Conservation (phyloP, 1,284 basidiomycete species). For the Omphalotus olearius region DNA sequence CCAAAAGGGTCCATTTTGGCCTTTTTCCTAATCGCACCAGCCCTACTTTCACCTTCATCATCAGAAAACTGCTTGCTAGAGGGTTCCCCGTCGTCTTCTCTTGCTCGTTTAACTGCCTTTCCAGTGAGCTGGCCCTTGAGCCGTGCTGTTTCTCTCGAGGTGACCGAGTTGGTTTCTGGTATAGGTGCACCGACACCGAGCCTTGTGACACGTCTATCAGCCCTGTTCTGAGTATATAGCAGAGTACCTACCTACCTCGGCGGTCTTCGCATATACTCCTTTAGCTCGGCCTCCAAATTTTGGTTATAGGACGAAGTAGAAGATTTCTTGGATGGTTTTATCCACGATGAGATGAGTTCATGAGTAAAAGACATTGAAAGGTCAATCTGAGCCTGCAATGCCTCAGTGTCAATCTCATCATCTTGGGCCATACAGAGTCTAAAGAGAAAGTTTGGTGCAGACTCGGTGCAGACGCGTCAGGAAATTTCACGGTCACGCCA, state of each 20-base stretch:
- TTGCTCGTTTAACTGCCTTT: slow-evolving; percentile 43
- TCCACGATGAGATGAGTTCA: slow-evolving; percentile 68
- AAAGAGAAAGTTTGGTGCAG: background rate
- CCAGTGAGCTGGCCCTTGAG: slow-evolving; percentile 54
- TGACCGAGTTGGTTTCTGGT: slow-evolving; percentile 36
- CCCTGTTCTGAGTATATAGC: background rate
- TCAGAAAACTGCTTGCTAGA: slow-evolving; percentile 27
- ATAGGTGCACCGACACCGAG: slow-evolving; percentile 66
- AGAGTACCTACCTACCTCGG: slow-evolving; percentile 45
- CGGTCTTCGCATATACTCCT: slow-evolving; percentile 62
- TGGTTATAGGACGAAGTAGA: slow-evolving; percentile 23
- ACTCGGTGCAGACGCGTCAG: background rate
- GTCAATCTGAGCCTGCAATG: slow-evolving; percentile 72
- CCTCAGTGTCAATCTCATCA: slow-evolving; percentile 56
- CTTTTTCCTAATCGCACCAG: slow-evolving; percentile 54
- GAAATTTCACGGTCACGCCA: background rate
- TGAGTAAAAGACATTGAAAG: slow-evolving; percentile 73
- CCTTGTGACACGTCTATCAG: slow-evolving; percentile 29
- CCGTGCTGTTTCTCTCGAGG: slow-evolving; percentile 44
- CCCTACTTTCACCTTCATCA: slow-evolving; percentile 54
- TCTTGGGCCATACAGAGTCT: slow-evolving; percentile 23
- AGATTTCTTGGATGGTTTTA: slow-evolving; percentile 43
- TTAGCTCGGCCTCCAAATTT: slow-evolving; percentile 52
- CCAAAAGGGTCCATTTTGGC: slow-evolving; percentile 53
- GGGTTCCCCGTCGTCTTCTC: slow-evolving; percentile 31